A percentile compares a stretch with the other conserved stretches of the same genome.
phyloP scores from a whole-genome alignment of 495 filamentous ascomycete species.

The Penicillium longicatenatum region DNA sequence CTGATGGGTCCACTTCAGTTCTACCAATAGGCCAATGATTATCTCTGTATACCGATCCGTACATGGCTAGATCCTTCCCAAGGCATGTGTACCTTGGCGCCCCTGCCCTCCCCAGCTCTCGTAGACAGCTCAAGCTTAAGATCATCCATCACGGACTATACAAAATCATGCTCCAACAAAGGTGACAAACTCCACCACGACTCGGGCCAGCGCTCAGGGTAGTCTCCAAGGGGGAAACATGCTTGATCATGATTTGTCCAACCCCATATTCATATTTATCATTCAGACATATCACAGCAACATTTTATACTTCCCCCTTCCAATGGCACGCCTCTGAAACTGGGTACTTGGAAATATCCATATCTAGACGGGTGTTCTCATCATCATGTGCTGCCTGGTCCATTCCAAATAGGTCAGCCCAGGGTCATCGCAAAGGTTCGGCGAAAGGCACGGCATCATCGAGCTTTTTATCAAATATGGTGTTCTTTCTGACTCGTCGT shows the following conservation, averaged over 20 bases:
- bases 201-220: slow-evolving; percentile 39
- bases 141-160: neutral
- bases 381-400: slow-evolving; percentile 87
- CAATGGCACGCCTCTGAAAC: neutral
- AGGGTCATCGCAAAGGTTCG: slow-evolving; percentile 94
- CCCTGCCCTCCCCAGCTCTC: neutral
- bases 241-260: slow-evolving; percentile 65
- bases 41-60: neutral
- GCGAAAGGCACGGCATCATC: too few relatives aligned
- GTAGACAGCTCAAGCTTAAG: neutral
- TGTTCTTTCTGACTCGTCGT: slow-evolving; percentile 63
- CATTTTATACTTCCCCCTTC: neutral
- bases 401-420: slow-evolving; percentile 86
- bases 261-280: slow-evolving; percentile 93
- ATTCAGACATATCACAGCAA: slow-evolving; percentile 67
- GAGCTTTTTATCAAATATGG: slow-evolving; percentile 55
- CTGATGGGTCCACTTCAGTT: neutral
- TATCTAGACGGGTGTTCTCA: slow-evolving; percentile 77
- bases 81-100: too few relatives aligned
- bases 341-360: neutral
- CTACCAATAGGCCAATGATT: neutral
- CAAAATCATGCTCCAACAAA: neutral
- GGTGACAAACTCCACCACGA: slow-evolving; percentile 7
- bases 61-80: neutral
- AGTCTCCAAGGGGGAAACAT: slow-evolving; percentile 78